Evolutionary conservation across 2,329 filamentous ascomycete genomes (phyloP), one percentile per base, ranked within the genome.

Genomic region (Polychaeton citri): DNA sequence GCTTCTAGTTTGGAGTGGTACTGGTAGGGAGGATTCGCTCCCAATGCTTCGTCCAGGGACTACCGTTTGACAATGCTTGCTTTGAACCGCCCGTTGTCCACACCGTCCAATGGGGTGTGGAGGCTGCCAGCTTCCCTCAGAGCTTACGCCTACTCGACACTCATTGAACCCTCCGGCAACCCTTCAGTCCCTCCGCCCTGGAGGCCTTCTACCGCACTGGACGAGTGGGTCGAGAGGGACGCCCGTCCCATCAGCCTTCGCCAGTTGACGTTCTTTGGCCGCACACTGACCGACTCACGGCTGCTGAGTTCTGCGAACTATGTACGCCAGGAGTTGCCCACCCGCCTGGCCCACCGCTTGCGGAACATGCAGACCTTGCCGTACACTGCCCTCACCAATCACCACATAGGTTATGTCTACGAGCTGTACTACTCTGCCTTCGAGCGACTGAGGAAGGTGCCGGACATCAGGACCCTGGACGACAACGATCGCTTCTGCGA

Each of bases 401-500:
- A 76, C 5, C 85, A 98, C 58, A 82, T 98, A 43, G 85, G 82
- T 54, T 79, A 92, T 46, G 90, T 96, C 21, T 98, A 98, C 62
- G 85, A 96, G 57, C 71, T 95, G 5, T 98, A 98, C 66, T 93
- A 95, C 62, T 78, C 79, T 46, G 88, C 90, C n/a, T 98, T 98
- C 51, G 90, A 98, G 56, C 77, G 70, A 36, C 81, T 96, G 44
- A 81, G 90, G 33, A 80, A 81, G 46, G 68, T 95, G 28, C 78
- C 79, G 34, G 85, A 94, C 53, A 77, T 98, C 48, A 79, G 80
- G 51, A 81, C 76, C 0, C 63, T 94, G 21, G 81, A 93, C 20
- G 88, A 96, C 51, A 98, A 98, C 56, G 86, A 95, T 46, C 66
- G 61, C 30, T 80, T 93, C 49, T 98, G 90, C 65, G 72, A 81